Evolutionary conservation across 208 protist genomes (phyloP).

Genomic region (Crithidia sp.): DNA sequence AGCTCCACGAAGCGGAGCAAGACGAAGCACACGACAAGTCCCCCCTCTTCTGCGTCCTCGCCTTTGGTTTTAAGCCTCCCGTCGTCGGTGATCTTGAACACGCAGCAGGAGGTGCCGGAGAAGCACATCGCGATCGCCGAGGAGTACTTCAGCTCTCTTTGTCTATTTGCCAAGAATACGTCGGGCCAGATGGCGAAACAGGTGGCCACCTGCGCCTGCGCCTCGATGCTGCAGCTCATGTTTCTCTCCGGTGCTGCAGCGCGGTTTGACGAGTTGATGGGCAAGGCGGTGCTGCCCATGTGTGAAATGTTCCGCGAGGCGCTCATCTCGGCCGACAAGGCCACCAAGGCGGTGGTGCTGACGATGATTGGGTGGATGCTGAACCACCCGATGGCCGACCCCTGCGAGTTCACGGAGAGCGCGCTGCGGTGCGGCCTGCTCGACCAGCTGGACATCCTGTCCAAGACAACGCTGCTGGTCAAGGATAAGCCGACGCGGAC

Average conservation of each 20-base stretch:
- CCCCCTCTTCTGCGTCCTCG: neutral
- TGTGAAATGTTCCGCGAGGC: conserved; percentile 84
- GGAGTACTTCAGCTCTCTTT: conserved; percentile 72
- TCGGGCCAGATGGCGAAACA: conserved; percentile 82
- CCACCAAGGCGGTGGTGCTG: conserved; percentile 80
- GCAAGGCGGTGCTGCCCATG: conserved; percentile 61
- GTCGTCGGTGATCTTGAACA: conserved; percentile 48
- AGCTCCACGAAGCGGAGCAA: conserved; percentile 24
- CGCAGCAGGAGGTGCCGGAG: conserved; percentile 36
- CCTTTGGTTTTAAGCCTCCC: neutral
- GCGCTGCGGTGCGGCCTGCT: conserved; percentile 74
- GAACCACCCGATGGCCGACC: conserved; percentile 46
- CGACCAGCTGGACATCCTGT: conserved; percentile 50
- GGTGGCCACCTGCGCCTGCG: conserved; percentile 80
- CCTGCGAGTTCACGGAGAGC: conserved; percentile 57
- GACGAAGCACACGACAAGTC: conserved; percentile 2
- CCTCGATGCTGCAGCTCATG: conserved; percentile 79
- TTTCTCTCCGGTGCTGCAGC: conserved; percentile 54
- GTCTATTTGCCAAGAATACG: conserved; percentile 59
- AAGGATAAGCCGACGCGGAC: conserved; percentile 53
- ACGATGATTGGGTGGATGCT: conserved; percentile 90
- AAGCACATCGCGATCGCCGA: conserved; percentile 67
- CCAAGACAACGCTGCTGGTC: conserved; percentile 43
- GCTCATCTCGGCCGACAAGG: conserved; percentile 72
- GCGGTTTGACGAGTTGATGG: conserved; percentile 51